Conservation (phyloP, 352 stramenopile genomes). For the Pythium angustatum region DNA sequence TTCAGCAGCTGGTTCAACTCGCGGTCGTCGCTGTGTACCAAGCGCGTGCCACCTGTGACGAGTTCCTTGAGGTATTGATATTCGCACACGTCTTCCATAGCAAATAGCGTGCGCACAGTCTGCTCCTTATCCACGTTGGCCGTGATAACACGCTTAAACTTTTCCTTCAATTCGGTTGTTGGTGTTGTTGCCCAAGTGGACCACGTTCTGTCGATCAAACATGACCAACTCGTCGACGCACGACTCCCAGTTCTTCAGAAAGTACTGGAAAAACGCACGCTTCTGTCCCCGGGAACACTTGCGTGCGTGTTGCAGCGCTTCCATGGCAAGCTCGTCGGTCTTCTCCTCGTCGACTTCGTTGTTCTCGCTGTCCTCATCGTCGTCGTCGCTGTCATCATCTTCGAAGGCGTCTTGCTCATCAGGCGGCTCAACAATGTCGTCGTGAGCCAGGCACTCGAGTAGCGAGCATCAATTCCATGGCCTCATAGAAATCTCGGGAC, state of each 20-base stretch:
- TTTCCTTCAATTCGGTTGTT: conserved; percentile 16
- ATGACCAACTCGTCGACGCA: conserved; percentile 1
- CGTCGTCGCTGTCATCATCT: not conserved
- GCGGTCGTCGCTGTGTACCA: conserved; percentile 15
- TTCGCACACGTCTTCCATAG: too few relatives aligned
- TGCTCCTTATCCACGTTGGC: conserved; percentile 27
- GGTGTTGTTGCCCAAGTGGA: conserved; percentile 16
- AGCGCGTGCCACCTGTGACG: conserved; percentile 9
- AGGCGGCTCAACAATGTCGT: not conserved
- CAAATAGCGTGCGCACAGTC: conserved; percentile 19
- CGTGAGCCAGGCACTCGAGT: not conserved
- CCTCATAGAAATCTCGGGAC: not conserved
- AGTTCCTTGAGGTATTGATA: conserved; percentile 20
- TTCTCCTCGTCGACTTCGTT: not conserved
- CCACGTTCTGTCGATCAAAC: conserved; percentile 2
- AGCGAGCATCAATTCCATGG: not conserved
- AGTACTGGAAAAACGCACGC: not conserved
- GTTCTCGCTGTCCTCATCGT: too few relatives aligned
- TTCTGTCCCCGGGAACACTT: not conserved
- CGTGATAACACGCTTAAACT: not conserved
- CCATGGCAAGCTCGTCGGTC: not conserved
- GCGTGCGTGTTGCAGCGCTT: not conserved
- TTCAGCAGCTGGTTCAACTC: conserved; percentile 23
- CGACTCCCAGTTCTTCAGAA: conserved; percentile 2
- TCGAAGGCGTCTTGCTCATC: not conserved